Conservation (phyloP, 148 eudicot species). For the Spergularia marina region DNA sequence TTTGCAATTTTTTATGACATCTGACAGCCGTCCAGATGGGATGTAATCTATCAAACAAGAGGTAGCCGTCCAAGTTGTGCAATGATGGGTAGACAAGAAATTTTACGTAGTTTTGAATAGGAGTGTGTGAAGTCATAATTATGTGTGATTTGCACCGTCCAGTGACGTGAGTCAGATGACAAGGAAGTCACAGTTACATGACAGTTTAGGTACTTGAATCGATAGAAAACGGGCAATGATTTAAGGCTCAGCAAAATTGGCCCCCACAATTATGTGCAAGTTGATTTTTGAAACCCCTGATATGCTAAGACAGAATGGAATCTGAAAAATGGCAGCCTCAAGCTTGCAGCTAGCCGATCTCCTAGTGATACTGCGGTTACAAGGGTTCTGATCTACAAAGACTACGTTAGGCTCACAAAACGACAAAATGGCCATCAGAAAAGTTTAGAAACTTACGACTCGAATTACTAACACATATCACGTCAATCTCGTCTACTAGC, state of each 20-base stretch:
- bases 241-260: too few species aligned
- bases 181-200: not conserved
- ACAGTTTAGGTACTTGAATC: not conserved
- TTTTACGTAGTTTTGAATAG: too few species aligned
- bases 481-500: not conserved
- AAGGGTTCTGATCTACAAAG: not conserved
- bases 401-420: not conserved
- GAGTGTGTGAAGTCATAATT: too few species aligned
- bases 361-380: not conserved
- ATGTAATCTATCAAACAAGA: too few species aligned
- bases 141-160: too few species aligned
- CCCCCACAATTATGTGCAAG: not conserved
- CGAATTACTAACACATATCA: not conserved
- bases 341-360: not conserved
- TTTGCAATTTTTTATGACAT: too few species aligned
- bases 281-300: not conserved
- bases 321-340: not conserved
- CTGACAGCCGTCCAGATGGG: too few species aligned
- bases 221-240: too few species aligned
- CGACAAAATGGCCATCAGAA: too few species aligned
- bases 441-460: not conserved
- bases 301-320: not conserved
- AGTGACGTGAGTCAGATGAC: too few species aligned
- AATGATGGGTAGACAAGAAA: too few species aligned
- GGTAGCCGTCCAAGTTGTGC: too few species aligned